Percentiles rank a stretch among this genome's conserved stretches.
These are phyloP conservation scores for Curvularia eragrostidis DNA, from an alignment of 2,329 filamentous ascomycete species.

Conservation along the genomic window DNA sequence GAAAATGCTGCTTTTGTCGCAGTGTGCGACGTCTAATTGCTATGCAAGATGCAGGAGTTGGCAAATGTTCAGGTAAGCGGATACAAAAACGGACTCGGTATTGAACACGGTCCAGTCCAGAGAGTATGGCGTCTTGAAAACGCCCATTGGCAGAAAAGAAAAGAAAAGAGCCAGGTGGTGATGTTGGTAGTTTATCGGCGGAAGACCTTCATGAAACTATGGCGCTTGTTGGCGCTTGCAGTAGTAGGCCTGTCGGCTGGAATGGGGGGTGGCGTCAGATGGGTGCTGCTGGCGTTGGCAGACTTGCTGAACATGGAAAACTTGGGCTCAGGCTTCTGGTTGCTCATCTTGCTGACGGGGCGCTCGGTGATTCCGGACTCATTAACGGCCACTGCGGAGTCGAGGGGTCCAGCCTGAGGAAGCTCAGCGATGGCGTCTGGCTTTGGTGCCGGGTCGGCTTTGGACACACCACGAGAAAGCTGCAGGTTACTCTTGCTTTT, in stretches of 20 bases:
- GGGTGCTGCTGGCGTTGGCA: conserved; percentile 19
- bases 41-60: conserved; percentile 16
- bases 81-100: background rate
- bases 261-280: conserved; percentile 37
- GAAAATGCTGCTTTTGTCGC: conserved; percentile 10
- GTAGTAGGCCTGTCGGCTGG: conserved; percentile 37
- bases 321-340: conserved; percentile 34
- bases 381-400: conserved; percentile 45
- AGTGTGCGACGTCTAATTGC: conserved; percentile 7
- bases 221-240: conserved; percentile 55
- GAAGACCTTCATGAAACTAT: conserved; percentile 57
- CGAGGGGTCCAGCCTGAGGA: conserved; percentile 45
- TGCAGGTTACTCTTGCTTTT: conserved; percentile 49
- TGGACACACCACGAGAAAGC: conserved; percentile 44
- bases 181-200: conserved; percentile 31
- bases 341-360: conserved; percentile 28
- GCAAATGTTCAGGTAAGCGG: conserved; percentile 7
- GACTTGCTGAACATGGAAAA: conserved; percentile 31
- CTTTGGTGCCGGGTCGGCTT: conserved; percentile 36
- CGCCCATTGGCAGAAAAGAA: background rate
- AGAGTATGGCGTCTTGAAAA: no score
- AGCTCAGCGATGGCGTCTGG: conserved; percentile 40
- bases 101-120: background rate
- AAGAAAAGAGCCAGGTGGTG: background rate
- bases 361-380: conserved; percentile 32